Evolutionary conservation across 805 yeast species (phyloP).

Genomic region (Isabelozyma gotoi): DNA sequence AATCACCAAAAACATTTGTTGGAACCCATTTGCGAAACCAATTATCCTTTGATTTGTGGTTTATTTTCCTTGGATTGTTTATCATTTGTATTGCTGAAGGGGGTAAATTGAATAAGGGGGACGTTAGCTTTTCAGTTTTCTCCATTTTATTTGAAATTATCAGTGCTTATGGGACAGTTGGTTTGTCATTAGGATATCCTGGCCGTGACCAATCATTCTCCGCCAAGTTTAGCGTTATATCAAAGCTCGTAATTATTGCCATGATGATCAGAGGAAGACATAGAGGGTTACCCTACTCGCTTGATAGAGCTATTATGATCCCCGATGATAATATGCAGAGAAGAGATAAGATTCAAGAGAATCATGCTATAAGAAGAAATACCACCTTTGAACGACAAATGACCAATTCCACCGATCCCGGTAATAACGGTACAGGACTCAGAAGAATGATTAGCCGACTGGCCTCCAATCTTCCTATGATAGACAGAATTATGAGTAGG

Average conservation of each 20-base stretch:
- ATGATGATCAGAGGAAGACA: constrained; percentile 95
- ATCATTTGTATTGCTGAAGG: constrained; percentile 88
- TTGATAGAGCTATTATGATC: constrained; percentile 91
- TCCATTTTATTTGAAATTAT: constrained; percentile 81
- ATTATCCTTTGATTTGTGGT: constrained; percentile 94
- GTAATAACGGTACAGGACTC: neutral
- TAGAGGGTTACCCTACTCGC: constrained; percentile 90
- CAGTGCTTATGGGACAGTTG: constrained; percentile 96
- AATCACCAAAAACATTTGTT: constrained; percentile 59
- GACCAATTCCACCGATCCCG: constrained; percentile 3
- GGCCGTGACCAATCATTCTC: constrained; percentile 65
- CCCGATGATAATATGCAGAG: constrained; percentile 66
- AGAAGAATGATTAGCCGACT: neutral
- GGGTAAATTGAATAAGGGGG: constrained; percentile 45
- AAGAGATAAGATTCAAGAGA: constrained; percentile 61
- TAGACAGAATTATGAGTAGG: neutral
- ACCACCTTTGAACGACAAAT: constrained; percentile 23
- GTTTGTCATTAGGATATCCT: constrained; percentile 85
- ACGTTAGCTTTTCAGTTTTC: constrained; percentile 62
- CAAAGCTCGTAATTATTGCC: constrained; percentile 82
- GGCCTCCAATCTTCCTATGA: neutral
- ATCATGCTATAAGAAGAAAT: constrained; percentile 40
- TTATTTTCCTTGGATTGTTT: constrained; percentile 79
- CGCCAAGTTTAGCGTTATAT: constrained; percentile 66
- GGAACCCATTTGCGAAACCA: constrained; percentile 90